Base-by-base conservation (phyloP, 2,329 filamentous ascomycete species). In the Penicillium sp. region DNA sequence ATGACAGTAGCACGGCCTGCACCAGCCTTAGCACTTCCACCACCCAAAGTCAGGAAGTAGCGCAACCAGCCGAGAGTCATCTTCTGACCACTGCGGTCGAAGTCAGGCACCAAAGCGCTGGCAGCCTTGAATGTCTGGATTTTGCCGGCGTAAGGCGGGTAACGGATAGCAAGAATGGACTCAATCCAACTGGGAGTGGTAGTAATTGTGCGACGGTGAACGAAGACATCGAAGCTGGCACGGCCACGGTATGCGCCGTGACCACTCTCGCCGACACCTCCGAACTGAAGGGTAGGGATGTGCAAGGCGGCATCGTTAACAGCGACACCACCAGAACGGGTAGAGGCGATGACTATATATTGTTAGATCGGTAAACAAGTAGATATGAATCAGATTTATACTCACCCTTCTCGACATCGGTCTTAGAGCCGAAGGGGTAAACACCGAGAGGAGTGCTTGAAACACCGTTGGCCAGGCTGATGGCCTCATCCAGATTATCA, bases 381-480 rank as follows among this genome's bases (percentile, higher is more conserved):
- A 10, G 24, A 35, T 9, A 19, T n/a, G 26, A 46, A 26, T 22
- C 16, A n/a, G 29, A 44, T 81, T 67, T 47, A 11, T 37, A 22
- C 50, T 46, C 79, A 90, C 89, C 80, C 71, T 89, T 89, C 29
- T 89, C 81, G 46, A 88, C 90, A 71, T 97, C 93, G 3, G 80
- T 80, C 67, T 91, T 90, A 61, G 82, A 89, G 53, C 93, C 93
- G 75, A 98, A 98, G 6, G 90, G 85, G 73, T 91, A 96, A 45
- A 97, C 80, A 10, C 88, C 87, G 41, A 99, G 80, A 0, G 95
- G 93, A 0, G 93, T 97, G 51, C 87, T 83, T 74, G 96, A 88
- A 48, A 97, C 84, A 53, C 84, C 79, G 73, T 96, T 93, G 60
- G 91, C 91, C 62, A 92, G 85, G 39, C 82, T 82, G 72, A 98